Percentiles rank a stretch among this genome's conserved stretches.
Conservation (phyloP, 192 early-diverging fungal genomes). For the Funneliformis geosporum region DNA sequence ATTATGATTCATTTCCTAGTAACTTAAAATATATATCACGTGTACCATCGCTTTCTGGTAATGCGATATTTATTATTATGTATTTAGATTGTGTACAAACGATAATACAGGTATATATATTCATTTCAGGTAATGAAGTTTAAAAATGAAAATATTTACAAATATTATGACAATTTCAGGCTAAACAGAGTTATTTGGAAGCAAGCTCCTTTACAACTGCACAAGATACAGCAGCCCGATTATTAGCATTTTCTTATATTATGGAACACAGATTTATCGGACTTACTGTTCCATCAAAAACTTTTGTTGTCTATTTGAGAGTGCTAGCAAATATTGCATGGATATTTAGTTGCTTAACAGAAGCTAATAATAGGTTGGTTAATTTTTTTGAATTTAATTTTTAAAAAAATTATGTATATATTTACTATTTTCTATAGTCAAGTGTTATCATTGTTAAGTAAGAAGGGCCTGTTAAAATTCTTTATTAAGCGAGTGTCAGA, state of each 20-base stretch:
- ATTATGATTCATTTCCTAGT: conserved; percentile 22
- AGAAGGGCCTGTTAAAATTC: background rate
- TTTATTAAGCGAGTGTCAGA: conserved; percentile 1
- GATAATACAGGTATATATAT: conserved; percentile 9
- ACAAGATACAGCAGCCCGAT: background rate
- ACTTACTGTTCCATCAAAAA: background rate
- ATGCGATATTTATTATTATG: conserved; percentile 51
- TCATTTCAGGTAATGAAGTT: background rate
- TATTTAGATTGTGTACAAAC: conserved; percentile 48
- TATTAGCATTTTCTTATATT: conserved; percentile 17
- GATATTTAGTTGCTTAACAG: conserved; percentile 8
- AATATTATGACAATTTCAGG: background rate
- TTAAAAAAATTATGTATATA: background rate
- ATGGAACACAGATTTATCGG: conserved; percentile 29
- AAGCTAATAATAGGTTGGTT: background rate
- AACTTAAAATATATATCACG: conserved; percentile 50
- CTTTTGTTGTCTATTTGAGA: conserved; percentile 6
- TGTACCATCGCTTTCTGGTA: conserved; percentile 41
- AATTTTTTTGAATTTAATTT: background rate
- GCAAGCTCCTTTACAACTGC: background rate
- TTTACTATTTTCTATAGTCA: background rate
- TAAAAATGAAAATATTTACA: background rate
- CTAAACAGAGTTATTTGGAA: conserved; percentile 17
- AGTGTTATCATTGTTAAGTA: background rate
- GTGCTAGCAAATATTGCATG: conserved; percentile 20